Conservation (phyloP, 2,329 filamentous ascomycete species). For the Chaetomiaceae sp. region DNA sequence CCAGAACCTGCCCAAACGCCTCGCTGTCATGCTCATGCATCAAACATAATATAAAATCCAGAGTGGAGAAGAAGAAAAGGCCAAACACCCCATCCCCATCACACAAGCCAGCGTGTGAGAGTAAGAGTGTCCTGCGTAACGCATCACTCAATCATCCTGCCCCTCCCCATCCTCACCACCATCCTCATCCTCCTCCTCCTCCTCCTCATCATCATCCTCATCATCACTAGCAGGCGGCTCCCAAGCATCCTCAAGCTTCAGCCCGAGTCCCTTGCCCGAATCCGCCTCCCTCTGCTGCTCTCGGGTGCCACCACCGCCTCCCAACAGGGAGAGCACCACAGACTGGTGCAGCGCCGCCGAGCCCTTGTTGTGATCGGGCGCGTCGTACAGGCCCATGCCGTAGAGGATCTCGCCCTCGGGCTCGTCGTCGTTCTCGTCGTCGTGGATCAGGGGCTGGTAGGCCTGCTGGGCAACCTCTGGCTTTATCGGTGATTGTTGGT, state of each 20-base stretch:
- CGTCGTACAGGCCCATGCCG: conserved; percentile 78
- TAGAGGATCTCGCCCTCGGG: conserved; percentile 61
- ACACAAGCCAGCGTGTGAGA: not conserved
- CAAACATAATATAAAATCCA: not conserved
- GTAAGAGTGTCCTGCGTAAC: no score
- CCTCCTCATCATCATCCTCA: conserved; percentile 50
- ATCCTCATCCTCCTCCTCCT: conserved; percentile 38
- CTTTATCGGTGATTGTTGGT: not conserved
- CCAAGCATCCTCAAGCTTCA: conserved; percentile 80
- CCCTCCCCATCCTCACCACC: conserved; percentile 9
- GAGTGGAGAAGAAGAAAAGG: not conserved
- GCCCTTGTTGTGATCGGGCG: conserved; percentile 54
- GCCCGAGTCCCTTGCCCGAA: conserved; percentile 38
- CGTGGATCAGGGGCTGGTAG: conserved; percentile 13
- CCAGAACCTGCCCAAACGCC: conserved; percentile 1
- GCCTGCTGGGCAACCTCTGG: not conserved
- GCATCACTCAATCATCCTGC: conserved; percentile 10
- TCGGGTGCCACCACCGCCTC: conserved; percentile 41
- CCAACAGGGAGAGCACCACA: conserved; percentile 51
- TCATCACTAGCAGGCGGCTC: conserved; percentile 61
- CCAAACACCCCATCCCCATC: not conserved
- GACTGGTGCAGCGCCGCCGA: conserved; percentile 46
- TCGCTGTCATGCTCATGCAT: conserved; percentile 10
- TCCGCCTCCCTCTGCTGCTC: conserved; percentile 35
- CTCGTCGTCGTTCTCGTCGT: conserved; percentile 53